These are phyloP conservation scores for Tolypocladium capitatum DNA, from an alignment of 2,329 filamentous ascomycete species.

Conservation along the genomic window DNA sequence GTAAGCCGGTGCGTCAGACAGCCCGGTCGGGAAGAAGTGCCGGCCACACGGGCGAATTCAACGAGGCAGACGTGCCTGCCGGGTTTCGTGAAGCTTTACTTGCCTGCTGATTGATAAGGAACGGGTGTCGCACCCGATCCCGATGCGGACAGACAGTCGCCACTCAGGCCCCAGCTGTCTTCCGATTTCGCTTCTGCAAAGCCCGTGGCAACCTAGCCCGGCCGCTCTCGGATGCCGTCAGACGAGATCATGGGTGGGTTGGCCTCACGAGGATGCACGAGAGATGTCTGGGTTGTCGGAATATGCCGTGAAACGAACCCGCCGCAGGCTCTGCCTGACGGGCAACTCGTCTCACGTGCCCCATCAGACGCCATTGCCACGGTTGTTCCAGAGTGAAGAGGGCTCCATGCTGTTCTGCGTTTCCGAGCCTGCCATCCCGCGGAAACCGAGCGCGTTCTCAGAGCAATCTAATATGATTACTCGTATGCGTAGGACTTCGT, in stretches of 20 bases:
- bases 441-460: neutral
- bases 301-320: no score
- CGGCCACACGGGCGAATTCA: neutral
- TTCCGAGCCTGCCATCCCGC: neutral
- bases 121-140: neutral
- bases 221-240: neutral
- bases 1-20: neutral
- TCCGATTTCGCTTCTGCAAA: neutral
- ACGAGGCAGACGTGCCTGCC: neutral
- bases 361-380: neutral
- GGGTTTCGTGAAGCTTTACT: neutral
- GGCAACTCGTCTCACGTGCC: neutral
- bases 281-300: neutral
- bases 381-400: neutral
- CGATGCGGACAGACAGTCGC: neutral
- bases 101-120: conserved; percentile 5
- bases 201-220: neutral
- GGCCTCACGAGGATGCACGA: neutral
- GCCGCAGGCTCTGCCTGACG: no score
- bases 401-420: neutral
- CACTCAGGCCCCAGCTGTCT: neutral
- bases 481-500: no score
- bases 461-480: neutral
- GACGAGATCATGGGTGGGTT: neutral
- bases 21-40: neutral